Evolutionary conservation across 139 green algal species (phyloP), one percentile per base, ranked within the genome.

Genomic region (Marvania coccoides): DNA sequence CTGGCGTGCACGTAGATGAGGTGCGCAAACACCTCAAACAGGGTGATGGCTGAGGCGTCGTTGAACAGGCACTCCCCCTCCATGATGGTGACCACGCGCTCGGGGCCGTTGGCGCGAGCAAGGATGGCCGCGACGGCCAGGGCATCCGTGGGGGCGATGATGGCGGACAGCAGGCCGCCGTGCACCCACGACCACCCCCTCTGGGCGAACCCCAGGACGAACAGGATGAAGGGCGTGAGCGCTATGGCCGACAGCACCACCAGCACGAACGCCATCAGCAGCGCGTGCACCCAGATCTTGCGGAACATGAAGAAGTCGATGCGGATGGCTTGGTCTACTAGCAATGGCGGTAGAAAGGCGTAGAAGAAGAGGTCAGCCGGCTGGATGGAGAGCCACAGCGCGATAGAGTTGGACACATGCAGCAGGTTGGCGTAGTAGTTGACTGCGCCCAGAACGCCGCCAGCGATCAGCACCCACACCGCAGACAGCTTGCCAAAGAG

Each of bases 291-390:
- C 4, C 45, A 13, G 29, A 78, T 54, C 65, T 79, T 79, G 26
- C 60, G 48, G 53, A 96, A 90, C 63, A 95, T 78, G 76, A 88
- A 96, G 55, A 88, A 95, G 67, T 96, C 89, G 7, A 96, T 90
- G 24, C 67, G 63, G 4, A 85, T 81, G 15, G 77, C 73, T 6
- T 60, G 46, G 24, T 86, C 80, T 31, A 85, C 58, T 19, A 85
- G 45, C 33, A 86, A 74, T 0, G 80, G 80, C 30, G 90, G 90
- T 66, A 96, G 72, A 67, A 96, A 96, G 28, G 91, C 77, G 46
- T 87, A 95, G 53, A 94, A 86, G 71, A 95, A 95, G 35, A 91
- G 75, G 47, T 87, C 82, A 34, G 76, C 65, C 0, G 87, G 87
- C 54, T 81, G 48, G 31, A 84, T 76, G 14, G 59, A 61, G 4